phyloP scores from a whole-genome alignment of 164 flowering plant species.

The Chimonanthus salicifolius region DNA sequence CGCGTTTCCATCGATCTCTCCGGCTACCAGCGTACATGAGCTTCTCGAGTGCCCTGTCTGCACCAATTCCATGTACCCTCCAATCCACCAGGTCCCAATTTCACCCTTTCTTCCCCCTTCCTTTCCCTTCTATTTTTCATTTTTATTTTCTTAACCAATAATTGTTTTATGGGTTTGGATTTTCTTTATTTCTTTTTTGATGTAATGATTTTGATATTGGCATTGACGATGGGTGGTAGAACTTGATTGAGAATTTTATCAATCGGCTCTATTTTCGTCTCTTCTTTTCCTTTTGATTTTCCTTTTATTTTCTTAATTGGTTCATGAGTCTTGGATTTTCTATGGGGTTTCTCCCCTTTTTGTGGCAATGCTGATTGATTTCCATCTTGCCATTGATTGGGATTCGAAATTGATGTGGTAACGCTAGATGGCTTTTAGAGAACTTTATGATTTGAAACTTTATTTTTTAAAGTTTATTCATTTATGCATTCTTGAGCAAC shows the following conservation, averaged over 20 bases:
- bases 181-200: background rate
- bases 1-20: slow-evolving; percentile 20
- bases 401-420: background rate
- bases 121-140: background rate
- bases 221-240: background rate
- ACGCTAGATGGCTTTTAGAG: background rate
- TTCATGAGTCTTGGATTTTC: background rate
- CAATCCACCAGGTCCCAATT: slow-evolving; percentile 52
- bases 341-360: background rate
- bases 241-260: background rate
- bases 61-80: slow-evolving; percentile 68
- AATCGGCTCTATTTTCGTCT: background rate
- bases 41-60: slow-evolving; percentile 65
- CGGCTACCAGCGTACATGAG: slow-evolving; percentile 58
- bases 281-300: background rate
- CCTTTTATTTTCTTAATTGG: background rate
- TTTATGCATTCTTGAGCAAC: background rate
- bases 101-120: background rate
- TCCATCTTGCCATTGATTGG: background rate
- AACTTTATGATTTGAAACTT: background rate
- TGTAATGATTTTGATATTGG: background rate
- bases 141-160: too few relatives aligned
- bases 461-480: background rate
- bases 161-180: background rate
- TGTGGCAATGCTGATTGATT: background rate